Evolutionary conservation across 179 eudicot species (phyloP).

Genomic region (Silene noctiflora): DNA sequence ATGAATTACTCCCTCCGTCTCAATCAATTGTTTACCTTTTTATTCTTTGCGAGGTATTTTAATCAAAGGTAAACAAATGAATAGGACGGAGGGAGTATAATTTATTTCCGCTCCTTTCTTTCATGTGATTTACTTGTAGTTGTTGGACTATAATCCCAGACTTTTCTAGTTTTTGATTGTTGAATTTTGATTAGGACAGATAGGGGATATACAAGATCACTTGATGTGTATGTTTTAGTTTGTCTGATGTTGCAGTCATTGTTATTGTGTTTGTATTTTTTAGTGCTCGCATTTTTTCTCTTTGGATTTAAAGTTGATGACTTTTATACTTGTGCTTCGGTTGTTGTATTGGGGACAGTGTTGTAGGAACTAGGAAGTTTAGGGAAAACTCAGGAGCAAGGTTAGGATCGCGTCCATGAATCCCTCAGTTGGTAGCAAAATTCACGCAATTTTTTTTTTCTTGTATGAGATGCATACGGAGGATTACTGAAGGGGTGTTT

Average conservation of each 20-base stretch:
- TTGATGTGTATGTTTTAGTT: no score
- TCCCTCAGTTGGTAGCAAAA: not conserved
- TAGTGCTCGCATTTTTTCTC: not conserved
- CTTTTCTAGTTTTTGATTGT: not conserved
- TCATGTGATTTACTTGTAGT: no score
- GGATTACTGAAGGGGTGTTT: not conserved
- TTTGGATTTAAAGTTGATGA: not conserved
- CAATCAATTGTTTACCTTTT: no score
- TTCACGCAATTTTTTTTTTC: no score
- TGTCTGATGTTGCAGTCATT: not conserved
- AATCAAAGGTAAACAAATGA: no score
- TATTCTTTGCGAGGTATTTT: no score
- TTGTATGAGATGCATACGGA: not conserved
- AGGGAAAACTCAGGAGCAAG: constrained; percentile 1
- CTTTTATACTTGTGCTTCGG: not conserved
- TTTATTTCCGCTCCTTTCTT: no score
- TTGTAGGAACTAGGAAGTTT: not conserved
- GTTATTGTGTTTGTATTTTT: not conserved
- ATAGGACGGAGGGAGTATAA: no score
- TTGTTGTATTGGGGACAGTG: not conserved
- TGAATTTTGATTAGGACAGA: not conserved
- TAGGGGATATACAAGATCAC: not conserved
- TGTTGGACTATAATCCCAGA: no score
- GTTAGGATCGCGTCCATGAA: not conserved
- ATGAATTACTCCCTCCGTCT: no score